Evolutionary conservation across 495 filamentous ascomycete genomes (phyloP), one percentile per base, ranked within the genome.

Genomic region (Daldinia childiae): DNA sequence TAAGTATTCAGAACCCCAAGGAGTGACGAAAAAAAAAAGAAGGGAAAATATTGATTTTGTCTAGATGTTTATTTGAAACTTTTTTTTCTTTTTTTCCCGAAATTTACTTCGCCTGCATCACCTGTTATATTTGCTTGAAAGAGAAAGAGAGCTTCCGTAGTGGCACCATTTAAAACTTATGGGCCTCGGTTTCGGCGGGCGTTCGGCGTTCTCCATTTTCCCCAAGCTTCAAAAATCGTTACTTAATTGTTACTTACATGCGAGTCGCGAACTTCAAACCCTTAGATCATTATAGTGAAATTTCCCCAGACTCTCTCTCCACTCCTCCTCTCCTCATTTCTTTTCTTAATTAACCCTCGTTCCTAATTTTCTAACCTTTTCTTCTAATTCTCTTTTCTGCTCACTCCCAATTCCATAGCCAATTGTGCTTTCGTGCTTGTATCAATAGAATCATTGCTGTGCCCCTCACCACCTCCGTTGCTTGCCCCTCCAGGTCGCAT

Each of bases 131-230:
- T 11, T 59, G 29, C 58, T 62, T 34, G 51, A 73, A 66, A 19
- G 50, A 62, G 58, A 58, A 69, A 66, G 45, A 62, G 50, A 58
- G 45, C 58, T 36, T 57, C 54, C 29, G 51, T 12, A 50, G 50
- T 54, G 52, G 65, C 58, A 62, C 61, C 51, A 66, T 36, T 58
- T 63, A 19, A 15, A 54, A 52, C 39, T 61, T 65, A 65, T 60
- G 43, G 48, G 30, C 48, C 34, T 67, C 12, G 36, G 38, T 45
- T 62, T 72, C 45, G 70, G 43, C 43, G 43, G 71, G 70, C 43
- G 17, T 62, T 73, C 71, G 65, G 65, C 66, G 61, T 73, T 69
- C 66, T 73, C 71, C 71, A 73, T 69, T 73, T 62, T 45, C 62
- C 66, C 71, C 64, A 73, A 69, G 66, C 61, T 55, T 69, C 58